Percentiles rank a stretch among this genome's conserved stretches.
These are phyloP conservation scores for Cornus florida DNA, from an alignment of 148 eudicot species.

Conservation along the genomic window DNA sequence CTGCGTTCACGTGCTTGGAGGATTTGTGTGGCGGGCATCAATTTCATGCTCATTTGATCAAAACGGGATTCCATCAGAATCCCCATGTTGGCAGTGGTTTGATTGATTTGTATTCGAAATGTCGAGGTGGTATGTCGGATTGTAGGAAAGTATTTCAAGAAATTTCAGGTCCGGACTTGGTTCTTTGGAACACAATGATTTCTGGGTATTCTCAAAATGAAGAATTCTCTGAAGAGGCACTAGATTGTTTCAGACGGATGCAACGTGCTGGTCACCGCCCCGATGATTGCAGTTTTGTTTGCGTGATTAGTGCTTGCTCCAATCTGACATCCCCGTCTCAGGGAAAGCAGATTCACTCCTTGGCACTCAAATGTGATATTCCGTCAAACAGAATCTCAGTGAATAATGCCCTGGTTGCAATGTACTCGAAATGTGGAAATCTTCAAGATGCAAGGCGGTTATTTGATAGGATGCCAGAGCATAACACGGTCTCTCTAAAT, in stretches of 20 bases:
- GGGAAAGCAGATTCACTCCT: conserved; percentile 70
- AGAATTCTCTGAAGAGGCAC: conserved; percentile 60
- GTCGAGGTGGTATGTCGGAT: conserved; percentile 43
- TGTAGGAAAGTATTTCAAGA: conserved; percentile 57
- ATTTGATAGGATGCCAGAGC: conserved; percentile 72
- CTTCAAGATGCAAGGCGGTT: conserved; percentile 65
- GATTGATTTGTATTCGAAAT: conserved; percentile 73
- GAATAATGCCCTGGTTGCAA: conserved; percentile 64
- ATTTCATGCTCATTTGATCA: conserved; percentile 71
- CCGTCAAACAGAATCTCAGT: conserved; percentile 63
- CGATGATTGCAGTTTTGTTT: conserved; percentile 78
- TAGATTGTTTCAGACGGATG: conserved; percentile 59
- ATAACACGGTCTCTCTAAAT: conserved; percentile 63
- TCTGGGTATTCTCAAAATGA: conserved; percentile 64
- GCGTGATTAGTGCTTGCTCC: conserved; percentile 71
- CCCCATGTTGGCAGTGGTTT: conserved; percentile 79
- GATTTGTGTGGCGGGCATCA: conserved; percentile 69
- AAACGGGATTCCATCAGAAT: conserved; percentile 56
- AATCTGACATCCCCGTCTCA: conserved; percentile 61
- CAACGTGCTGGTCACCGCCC: conserved; percentile 52
- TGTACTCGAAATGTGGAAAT: conserved; percentile 83
- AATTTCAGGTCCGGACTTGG: conserved; percentile 63
- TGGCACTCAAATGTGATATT: conserved; percentile 65
- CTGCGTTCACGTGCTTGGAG: conserved; percentile 64
- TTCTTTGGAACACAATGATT: conserved; percentile 85